These are phyloP conservation scores for Trametes punicea DNA, from an alignment of 768 basidiomycete genomes.

Conservation along the genomic window DNA sequence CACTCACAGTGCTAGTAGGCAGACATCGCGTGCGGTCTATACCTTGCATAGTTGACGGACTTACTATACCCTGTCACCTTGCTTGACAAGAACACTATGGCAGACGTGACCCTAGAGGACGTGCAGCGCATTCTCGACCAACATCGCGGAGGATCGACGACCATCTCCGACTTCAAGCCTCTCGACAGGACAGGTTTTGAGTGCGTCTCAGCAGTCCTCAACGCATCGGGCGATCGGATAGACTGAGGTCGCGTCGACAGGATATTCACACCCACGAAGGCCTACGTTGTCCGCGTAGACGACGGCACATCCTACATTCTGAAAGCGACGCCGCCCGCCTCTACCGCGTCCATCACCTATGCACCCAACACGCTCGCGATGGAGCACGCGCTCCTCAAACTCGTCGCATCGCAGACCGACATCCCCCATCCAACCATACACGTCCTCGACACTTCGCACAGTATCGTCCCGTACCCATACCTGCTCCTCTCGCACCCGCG, in stretches of 20 bases:
- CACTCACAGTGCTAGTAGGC: background rate
- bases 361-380: slow-evolving; percentile 24
- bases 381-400: slow-evolving; percentile 24
- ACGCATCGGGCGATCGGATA: background rate
- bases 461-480: slow-evolving; percentile 46
- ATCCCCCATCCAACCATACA: slow-evolving; percentile 50
- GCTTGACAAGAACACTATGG: too few species aligned
- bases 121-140: slow-evolving; percentile 1
- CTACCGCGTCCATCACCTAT: slow-evolving; percentile 8
- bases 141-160: slow-evolving; percentile 1
- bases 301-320: slow-evolving; percentile 24
- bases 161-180: slow-evolving; percentile 4
- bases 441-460: slow-evolving; percentile 44
- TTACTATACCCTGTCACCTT: background rate
- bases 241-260: slow-evolving; percentile 3
- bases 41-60: too few species aligned
- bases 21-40: too few species aligned
- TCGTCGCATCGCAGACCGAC: slow-evolving; percentile 29
- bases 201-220: background rate
- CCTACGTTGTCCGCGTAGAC: slow-evolving; percentile 25
- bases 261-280: slow-evolving; percentile 24
- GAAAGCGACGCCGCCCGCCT: slow-evolving; percentile 11
- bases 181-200: background rate
- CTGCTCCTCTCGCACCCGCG: slow-evolving; percentile 46
- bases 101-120: slow-evolving; percentile 3